phyloP scores from a whole-genome alignment of 2,329 filamentous ascomycete genomes.

The Colletotrichum nymphaeae region DNA sequence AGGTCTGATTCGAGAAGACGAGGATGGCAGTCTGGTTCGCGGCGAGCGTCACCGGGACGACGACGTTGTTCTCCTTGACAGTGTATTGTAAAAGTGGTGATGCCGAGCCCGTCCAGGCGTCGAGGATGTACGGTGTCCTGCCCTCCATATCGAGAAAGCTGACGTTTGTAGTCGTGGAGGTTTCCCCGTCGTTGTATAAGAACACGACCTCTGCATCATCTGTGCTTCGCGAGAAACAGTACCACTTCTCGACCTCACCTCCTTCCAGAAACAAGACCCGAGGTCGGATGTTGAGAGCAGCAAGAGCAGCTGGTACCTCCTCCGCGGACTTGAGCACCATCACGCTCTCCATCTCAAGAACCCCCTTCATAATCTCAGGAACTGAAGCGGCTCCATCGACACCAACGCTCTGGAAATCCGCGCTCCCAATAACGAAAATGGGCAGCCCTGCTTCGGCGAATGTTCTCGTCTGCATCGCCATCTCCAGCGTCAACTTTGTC shows the following conservation, averaged over 20 bases:
- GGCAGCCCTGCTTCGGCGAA: background rate
- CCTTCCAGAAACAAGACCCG: background rate
- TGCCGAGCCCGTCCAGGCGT: background rate
- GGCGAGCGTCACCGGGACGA: background rate
- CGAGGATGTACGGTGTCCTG: background rate
- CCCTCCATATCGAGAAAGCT: background rate
- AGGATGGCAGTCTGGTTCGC: background rate
- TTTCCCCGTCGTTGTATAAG: background rate
- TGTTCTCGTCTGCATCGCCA: background rate
- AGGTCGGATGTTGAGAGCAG: background rate
- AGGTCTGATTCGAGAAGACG: background rate
- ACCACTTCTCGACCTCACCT: background rate
- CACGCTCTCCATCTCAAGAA: background rate
- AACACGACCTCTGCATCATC: background rate
- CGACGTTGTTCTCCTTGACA: background rate
- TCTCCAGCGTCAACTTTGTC: background rate
- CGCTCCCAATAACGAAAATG: background rate
- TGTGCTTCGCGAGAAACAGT: background rate
- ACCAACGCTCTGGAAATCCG: background rate
- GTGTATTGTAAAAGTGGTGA: background rate
- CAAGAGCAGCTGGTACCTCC: background rate
- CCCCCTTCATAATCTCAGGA: background rate
- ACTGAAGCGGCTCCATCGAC: background rate
- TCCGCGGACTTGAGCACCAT: background rate
- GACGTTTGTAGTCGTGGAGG: background rate